Percentiles rank a stretch among this genome's conserved stretches.
Evolutionary conservation across 306 rosid species (phyloP).

Genomic region (Ochetophila trinervis): DNA sequence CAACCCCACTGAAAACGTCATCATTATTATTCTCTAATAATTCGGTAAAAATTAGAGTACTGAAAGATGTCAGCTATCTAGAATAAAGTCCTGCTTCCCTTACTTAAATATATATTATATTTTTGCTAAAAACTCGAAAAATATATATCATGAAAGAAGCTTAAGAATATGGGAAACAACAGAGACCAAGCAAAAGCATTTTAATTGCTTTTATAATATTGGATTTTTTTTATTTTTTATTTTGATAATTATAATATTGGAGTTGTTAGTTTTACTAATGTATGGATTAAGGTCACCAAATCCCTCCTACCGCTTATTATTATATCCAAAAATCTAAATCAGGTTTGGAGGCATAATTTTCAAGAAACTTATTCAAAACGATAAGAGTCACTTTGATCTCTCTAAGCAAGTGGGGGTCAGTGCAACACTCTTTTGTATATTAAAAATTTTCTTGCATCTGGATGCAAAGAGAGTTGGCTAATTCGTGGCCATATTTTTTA

Average conservation of each 20-base stretch:
- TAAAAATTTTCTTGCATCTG: neutral
- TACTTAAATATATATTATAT: slow-evolving; percentile 6
- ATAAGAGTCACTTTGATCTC: slow-evolving; percentile 11
- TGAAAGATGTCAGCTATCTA: slow-evolving; percentile 29
- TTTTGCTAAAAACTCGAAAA: no score
- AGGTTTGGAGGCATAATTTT: slow-evolving; percentile 28
- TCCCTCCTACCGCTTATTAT: slow-evolving; percentile 50
- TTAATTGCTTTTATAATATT: slow-evolving; percentile 9
- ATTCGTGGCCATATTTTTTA: slow-evolving; percentile 10
- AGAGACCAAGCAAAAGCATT: slow-evolving; percentile 16
- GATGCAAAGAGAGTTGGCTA: slow-evolving; percentile 11
- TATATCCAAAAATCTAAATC: slow-evolving; percentile 30
- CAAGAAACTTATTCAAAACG: slow-evolving; percentile 21
- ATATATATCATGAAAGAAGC: slow-evolving; percentile 26
- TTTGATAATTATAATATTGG: slow-evolving; percentile 11
- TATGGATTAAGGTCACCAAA: slow-evolving; percentile 47
- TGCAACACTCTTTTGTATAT: neutral
- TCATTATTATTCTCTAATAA: slow-evolving; percentile 25
- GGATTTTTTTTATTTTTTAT: no score
- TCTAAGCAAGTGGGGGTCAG: slow-evolving; percentile 10
- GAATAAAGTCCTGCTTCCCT: slow-evolving; percentile 39
- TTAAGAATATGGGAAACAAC: slow-evolving; percentile 51
- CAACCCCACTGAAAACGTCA: slow-evolving; percentile 61
- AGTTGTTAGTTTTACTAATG: slow-evolving; percentile 43
- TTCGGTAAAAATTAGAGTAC: slow-evolving; percentile 30